Evolutionary conservation across 495 filamentous ascomycete genomes (phyloP), one percentile per base, ranked within the genome.

Genomic region (Cercophora sp.): DNA sequence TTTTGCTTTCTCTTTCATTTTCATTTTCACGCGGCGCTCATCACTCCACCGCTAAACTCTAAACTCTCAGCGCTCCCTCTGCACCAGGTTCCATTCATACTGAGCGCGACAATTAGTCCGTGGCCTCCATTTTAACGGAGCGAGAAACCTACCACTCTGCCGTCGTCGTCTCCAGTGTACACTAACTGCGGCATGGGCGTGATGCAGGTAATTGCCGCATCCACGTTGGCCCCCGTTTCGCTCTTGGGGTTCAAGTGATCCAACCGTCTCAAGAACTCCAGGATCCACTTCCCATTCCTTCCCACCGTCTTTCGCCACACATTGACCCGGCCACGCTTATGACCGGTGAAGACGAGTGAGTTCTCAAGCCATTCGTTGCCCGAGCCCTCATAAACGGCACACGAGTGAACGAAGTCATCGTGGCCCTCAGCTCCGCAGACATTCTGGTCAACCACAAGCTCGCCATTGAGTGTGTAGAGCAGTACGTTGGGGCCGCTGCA

Each of bases 321-420:
- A 67, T 96, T 96, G 32, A 92, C 92, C 9, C 91, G 79, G 0
- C 93, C 93, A 41, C 85, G 70, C 62, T 78, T 76, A 60, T 96
- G 94, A 0, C 93, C 93, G 0, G 92, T 97, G 43, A 98, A 87
- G 27, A 96, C 69, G 29, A 98, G 72, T 27, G 87, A 84, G 29
- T 86, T 83, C 72, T 94, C 90, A 0, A 95, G 76, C 87, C 91
- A 97, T 73, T 96, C 93, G 57, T 91, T 96, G 0, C 86, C 85
- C 0, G 82, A 77, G 0, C 93, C 93, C 66, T 98, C 91, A 72
- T 96, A 97, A 67, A 94, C 96, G 10, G 91, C 87, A 57, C 91
- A 96, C 13, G 84, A 83, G 29, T 85, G 70, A 8, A 96, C 80
- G 26, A 71, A 80, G 55, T 93, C 88, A 26, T 93, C 90, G 9